Base-by-base conservation (phyloP, 352 stramenopile species). In the Phytophthora cactorum region DNA sequence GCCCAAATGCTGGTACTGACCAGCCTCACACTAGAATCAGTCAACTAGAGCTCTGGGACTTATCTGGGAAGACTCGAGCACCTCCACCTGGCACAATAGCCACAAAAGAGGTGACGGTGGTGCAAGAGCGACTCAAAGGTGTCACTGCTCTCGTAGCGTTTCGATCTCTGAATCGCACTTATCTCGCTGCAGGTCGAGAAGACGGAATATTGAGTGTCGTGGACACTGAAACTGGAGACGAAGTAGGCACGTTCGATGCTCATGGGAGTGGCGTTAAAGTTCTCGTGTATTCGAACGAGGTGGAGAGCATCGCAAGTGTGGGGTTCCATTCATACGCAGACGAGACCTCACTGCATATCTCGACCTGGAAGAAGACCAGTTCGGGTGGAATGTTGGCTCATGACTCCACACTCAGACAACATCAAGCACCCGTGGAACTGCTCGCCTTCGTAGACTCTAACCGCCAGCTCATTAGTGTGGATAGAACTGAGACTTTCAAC, bases 311-410 rank as follows among this genome's bases (percentile, higher is more conserved):
- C 8, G 83, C 85, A 5, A 92, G 79, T 55, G 76, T 82, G 28
- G 81, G 85, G 0, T 80, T 77, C 28, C 67, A 88, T 45, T 86
- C 83, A 25, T 91, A 89, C 57, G 74, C 82, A 5, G 85, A 93
- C 52, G 83, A 93, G 31, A 84, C 81, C 4, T 87, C 81, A 38
- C 58, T 82, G 45, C 73, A 91, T 47, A 78, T 93, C 25, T 64
- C 80, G 28, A 78, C 87, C 14, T 79, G 77, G 77, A 79, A 76
- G 47, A 80, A 81, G 15, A 72, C 71, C 8, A 70, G 74, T 38
- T 64, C 68, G 9, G 66, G 54, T 7, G 63, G 64, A 38, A 63
- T 71, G 36, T 34, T 86, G 50, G 27, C 52, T 15, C 64, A 68
- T 7, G 78, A 86, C 22, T 64, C 77, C 0, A 75, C 63, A 28